Conservation (phyloP, 179 eudicot species). For the Silene noctiflora region DNA sequence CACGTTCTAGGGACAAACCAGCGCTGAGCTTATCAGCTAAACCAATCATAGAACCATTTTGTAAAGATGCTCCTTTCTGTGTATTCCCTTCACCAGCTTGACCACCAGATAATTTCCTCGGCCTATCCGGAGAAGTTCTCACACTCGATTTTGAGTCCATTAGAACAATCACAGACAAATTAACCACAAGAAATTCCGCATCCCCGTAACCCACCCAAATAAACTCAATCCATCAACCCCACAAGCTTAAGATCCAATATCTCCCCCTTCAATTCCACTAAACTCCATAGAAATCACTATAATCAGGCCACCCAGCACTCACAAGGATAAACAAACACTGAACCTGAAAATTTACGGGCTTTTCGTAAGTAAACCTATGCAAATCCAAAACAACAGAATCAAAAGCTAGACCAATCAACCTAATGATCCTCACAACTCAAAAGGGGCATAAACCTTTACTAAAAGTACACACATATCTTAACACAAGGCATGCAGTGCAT, state of each 20-base stretch:
- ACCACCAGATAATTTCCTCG: background rate
- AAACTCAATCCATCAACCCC: conserved; percentile 23
- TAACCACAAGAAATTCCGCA: conserved; percentile 22
- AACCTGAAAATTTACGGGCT: background rate
- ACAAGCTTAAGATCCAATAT: conserved; percentile 21
- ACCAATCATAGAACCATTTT: conserved; percentile 35
- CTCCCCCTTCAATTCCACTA: conserved; percentile 34
- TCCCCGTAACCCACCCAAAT: conserved; percentile 30
- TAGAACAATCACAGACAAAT: conserved; percentile 25
- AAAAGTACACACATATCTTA: background rate
- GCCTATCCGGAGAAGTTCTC: background rate
- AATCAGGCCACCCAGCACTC: conserved; percentile 20
- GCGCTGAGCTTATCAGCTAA: conserved; percentile 45
- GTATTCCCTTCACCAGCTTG: background rate
- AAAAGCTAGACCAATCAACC: background rate
- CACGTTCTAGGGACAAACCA: conserved; percentile 33
- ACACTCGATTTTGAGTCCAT: background rate
- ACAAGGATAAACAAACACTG: background rate
- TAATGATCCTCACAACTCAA: conserved; percentile 4
- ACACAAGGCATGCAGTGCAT: conserved; percentile 12
- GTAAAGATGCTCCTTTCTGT: conserved; percentile 19
- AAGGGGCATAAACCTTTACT: conserved; percentile 10
- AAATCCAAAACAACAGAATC: background rate
- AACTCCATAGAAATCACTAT: conserved; percentile 21
- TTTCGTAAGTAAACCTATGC: background rate